Conservation (phyloP, 108 stramenopile genomes). For the Nitzschia sp. region DNA sequence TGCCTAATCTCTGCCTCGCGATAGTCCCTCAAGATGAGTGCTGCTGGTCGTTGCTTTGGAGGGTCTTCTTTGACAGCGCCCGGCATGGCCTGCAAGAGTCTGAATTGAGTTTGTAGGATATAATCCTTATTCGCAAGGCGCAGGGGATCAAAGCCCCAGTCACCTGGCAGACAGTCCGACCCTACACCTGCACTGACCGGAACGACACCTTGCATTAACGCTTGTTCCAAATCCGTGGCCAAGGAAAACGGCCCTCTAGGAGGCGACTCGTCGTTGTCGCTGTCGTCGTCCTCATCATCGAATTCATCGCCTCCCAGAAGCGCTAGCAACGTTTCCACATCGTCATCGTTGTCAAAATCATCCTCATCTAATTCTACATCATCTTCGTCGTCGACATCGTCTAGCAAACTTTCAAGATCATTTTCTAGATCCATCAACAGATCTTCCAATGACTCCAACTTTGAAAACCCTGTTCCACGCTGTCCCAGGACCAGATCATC, state of each 20-base stretch:
- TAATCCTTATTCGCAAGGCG: constrained; percentile 71
- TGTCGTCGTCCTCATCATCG: constrained; percentile 12
- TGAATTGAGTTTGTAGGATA: constrained; percentile 57
- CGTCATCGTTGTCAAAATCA: constrained; percentile 16
- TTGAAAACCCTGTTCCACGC: constrained; percentile 20
- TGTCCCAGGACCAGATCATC: constrained; percentile 15
- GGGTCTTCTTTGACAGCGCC: constrained; percentile 35
- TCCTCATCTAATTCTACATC: constrained; percentile 17
- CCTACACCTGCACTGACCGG: constrained; percentile 80
- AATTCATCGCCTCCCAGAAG: constrained; percentile 17
- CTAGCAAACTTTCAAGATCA: constrained; percentile 21
- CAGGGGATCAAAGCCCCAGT: constrained; percentile 87
- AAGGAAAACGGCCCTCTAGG: not conserved
- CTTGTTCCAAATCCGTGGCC: constrained; percentile 38
- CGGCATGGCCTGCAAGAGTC: constrained; percentile 53
- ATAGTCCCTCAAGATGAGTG: constrained; percentile 82
- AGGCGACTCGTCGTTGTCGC: constrained; percentile 3
- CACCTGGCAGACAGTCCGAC: constrained; percentile 75
- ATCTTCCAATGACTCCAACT: constrained; percentile 42
- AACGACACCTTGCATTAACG: constrained; percentile 59
- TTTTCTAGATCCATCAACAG: constrained; percentile 40
- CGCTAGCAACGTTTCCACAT: constrained; percentile 14
- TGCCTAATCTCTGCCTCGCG: constrained; percentile 91
- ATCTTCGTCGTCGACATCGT: constrained; percentile 32
- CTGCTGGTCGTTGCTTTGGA: constrained; percentile 53